Base-by-base conservation (phyloP, 1,139 yeast species). In the Yamadazyma dushanensis region DNA sequence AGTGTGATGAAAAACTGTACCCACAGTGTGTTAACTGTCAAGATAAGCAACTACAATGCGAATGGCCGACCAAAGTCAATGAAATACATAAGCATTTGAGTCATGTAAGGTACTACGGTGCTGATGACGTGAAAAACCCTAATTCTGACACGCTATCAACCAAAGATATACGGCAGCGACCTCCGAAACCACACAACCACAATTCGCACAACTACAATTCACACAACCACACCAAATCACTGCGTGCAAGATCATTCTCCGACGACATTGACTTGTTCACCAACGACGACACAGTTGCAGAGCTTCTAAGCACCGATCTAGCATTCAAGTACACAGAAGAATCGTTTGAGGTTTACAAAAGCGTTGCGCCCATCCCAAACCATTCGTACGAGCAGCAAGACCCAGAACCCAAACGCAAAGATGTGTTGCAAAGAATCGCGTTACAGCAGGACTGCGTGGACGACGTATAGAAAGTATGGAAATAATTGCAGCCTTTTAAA, bases 371-470 rank as follows among this genome's bases (percentile, higher is more conserved):
- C n/a, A n/a, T n/a, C n/a, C n/a, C n/a, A n/a, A n/a, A n/a, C n/a
- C n/a, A n/a, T n/a, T n/a, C n/a, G n/a, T n/a, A n/a, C n/a, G n/a
- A n/a, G n/a, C n/a, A n/a, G n/a, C n/a, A n/a, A n/a, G n/a, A n/a
- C n/a, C n/a, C n/a, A n/a, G n/a, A n/a, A n/a, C n/a, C n/a, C n/a
- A n/a, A n/a, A n/a, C n/a, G n/a, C n/a, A 53, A 53, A 32, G 53
- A 53, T 41, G 51, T 58, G 33, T 45, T 63, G 20, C 56, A 59
- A 24, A 49, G 63, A 35, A 68, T 68, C 26, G 73, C 73, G 19
- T 53, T 67, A 56, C 74, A 68, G 50, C 67, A 67, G 52, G 72
- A 68, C 46, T 61, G 64, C 41, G 70, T 64, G 20, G 63, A 59
- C 19, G 59, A 51, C n/a, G 48, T 11, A 19, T 32, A 26, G 9